Percentiles rank a stretch among this genome's conserved stretches.
These are phyloP conservation scores for Digitaria exilis DNA, from an alignment of 202 grass and related monocot genomes.

Conservation along the genomic window DNA sequence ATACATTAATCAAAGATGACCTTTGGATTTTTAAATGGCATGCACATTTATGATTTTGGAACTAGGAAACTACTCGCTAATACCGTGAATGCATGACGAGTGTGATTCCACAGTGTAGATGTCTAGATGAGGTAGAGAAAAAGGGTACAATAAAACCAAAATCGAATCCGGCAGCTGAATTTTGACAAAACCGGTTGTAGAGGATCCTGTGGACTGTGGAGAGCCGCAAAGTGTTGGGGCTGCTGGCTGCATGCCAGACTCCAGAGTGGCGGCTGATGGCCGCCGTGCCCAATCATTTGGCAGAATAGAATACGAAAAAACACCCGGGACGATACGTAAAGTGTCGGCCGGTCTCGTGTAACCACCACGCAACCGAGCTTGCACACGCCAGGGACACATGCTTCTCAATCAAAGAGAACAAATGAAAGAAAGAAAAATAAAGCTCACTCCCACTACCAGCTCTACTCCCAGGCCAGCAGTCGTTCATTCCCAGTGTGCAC, in stretches of 20 bases:
- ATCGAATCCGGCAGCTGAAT: background rate
- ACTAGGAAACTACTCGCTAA: too few species aligned
- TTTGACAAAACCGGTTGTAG: background rate
- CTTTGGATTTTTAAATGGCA: too few species aligned
- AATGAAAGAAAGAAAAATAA: background rate
- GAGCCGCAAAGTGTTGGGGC: background rate
- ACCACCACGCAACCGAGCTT: conserved; percentile 14
- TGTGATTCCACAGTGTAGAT: too few species aligned
- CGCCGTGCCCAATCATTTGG: background rate
- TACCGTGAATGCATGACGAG: too few species aligned
- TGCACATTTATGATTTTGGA: too few species aligned
- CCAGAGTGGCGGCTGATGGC: background rate
- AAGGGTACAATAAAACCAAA: background rate
- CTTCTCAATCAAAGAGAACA: too few species aligned
- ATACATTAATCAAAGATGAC: too few species aligned
- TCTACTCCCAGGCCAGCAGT: background rate
- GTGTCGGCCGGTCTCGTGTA: conserved; percentile 14
- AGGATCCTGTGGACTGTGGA: background rate
- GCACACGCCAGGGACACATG: conserved; percentile 7
- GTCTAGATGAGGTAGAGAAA: background rate
- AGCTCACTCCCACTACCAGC: background rate
- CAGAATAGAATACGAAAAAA: background rate
- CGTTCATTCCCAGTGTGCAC: background rate
- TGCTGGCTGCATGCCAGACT: background rate
- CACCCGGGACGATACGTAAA: background rate